Conservation (phyloP, 2,329 filamentous ascomycete genomes). For the Penicillium sumatraense region DNA sequence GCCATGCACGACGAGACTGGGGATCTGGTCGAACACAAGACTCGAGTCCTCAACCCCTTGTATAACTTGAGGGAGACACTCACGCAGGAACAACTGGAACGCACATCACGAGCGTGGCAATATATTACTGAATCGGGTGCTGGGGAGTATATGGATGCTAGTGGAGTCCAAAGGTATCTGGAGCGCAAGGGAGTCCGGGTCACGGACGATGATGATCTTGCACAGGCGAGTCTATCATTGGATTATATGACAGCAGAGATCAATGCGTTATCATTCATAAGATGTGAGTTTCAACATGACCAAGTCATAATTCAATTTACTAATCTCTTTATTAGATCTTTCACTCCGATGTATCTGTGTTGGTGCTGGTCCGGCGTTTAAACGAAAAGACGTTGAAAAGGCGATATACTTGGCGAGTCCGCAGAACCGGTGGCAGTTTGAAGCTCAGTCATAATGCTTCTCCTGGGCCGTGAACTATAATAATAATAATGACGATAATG, state of each 20-base stretch:
- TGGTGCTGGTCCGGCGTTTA: constrained; percentile 28
- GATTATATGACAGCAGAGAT: constrained; percentile 13
- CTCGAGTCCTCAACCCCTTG: constrained; percentile 20
- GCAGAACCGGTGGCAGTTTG: constrained; percentile 16
- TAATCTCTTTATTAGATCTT: constrained; percentile 22
- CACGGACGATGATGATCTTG: constrained; percentile 11
- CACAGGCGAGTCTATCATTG: constrained; percentile 8
- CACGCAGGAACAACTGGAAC: constrained; percentile 13
- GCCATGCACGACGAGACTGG: constrained; percentile 20
- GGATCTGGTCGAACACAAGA: constrained; percentile 17
- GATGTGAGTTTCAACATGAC: constrained; percentile 20
- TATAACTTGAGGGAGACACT: constrained; percentile 12
- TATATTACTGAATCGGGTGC: constrained; percentile 15
- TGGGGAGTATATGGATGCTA: constrained; percentile 29
- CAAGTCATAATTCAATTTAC: neutral
- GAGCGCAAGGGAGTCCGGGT: constrained; percentile 20
- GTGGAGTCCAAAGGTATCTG: constrained; percentile 27
- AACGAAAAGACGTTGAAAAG: constrained; percentile 26
- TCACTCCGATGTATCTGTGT: constrained; percentile 23
- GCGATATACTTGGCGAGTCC: constrained; percentile 22
- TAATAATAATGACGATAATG: no score
- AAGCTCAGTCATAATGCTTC: neutral
- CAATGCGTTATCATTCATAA: constrained; percentile 19
- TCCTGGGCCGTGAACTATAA: neutral
- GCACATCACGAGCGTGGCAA: constrained; percentile 21